Base-by-base conservation (phyloP, 169 alveolate species). In the Blepharisma undulans region DNA sequence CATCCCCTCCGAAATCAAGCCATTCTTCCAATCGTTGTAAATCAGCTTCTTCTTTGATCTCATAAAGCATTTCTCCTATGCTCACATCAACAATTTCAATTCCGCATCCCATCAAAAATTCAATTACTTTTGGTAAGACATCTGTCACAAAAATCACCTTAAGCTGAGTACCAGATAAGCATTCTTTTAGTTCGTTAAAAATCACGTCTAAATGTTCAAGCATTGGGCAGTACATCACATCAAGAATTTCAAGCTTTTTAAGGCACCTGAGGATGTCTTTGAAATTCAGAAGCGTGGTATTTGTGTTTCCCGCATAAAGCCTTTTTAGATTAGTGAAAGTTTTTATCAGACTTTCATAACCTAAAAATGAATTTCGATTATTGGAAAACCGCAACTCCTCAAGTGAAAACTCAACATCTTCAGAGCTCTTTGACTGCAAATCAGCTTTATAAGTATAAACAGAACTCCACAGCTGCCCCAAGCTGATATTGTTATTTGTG, bases 281-380 rank as follows among this genome's bases (percentile, higher is more conserved):
- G 14, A 82, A 48, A 59, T 82, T 4, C 0, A 3, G 3, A 8
- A 48, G 36, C 8, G n/a, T 82, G 0, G 89, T 82, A 1, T 6
- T 5, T 6, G 89, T 82, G n/a, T 82, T 82, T 21, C 89, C 89
- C 8, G 89, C 74, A 60, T 82, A 82, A 36, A 82, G 76, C 34
- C n/a, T 82, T 10, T 25, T 30, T 4, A 82, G 22, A 48, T 60
- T 82, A 12, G 89, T 77, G n/a, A 36, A 82, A 0, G 36, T 16
- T 4, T 14, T 8, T 18, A 22, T 8, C 10, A 82, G 12, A 60
- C 78, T 7, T 4, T 82, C 89, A 60, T 82, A 82, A 6, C 78
- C 74, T 10, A 60, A 60, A 10, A 18, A 27, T 2, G 3, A 34
- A 8, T n/a, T 82, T 21, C 76, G 10, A 5, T 25, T 21, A 30